phyloP scores from a whole-genome alignment of 2,329 filamentous ascomycete species.

The Hypoxylon rubiginosum region DNA sequence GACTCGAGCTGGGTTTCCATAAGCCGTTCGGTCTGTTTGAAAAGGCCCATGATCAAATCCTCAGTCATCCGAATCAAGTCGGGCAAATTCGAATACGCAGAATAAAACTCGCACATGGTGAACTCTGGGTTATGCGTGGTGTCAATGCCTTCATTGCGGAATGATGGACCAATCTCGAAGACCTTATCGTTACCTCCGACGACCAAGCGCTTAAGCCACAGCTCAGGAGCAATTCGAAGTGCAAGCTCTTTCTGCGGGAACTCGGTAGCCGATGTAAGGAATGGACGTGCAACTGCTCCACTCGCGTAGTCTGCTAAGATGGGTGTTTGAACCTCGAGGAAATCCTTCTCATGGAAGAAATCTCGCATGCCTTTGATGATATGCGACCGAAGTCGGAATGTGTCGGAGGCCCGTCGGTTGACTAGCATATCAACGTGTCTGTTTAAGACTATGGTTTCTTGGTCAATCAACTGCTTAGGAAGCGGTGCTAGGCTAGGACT shows the following conservation, averaged over 20 bases:
- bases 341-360: conserved; percentile 78
- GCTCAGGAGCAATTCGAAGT: conserved; percentile 90
- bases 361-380: conserved; percentile 81
- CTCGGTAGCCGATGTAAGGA: conserved; percentile 83
- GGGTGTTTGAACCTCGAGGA: conserved; percentile 91
- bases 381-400: conserved; percentile 78
- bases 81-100: conserved; percentile 82
- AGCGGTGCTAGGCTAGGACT: conserved; percentile 85
- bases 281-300: conserved; percentile 90
- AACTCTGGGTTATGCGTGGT: conserved; percentile 97
- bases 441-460: conserved; percentile 79
- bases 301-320: conserved; percentile 85
- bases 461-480: conserved; percentile 77
- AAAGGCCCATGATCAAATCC: conserved; percentile 73
- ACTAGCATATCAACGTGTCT: conserved; percentile 91
- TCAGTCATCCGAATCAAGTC: conserved; percentile 84
- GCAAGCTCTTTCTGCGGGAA: conserved; percentile 79
- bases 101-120: conserved; percentile 97
- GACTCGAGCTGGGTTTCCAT: conserved; percentile 60
- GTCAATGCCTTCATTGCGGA: conserved; percentile 94
- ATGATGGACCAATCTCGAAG: conserved; percentile 93
- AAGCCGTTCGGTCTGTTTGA: conserved; percentile 62
- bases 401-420: conserved; percentile 75
- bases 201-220: conserved; percentile 94
- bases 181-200: conserved; percentile 89